Conservation (phyloP, 108 stramenopile genomes). For the Cyclostephanos invisitatus region DNA sequence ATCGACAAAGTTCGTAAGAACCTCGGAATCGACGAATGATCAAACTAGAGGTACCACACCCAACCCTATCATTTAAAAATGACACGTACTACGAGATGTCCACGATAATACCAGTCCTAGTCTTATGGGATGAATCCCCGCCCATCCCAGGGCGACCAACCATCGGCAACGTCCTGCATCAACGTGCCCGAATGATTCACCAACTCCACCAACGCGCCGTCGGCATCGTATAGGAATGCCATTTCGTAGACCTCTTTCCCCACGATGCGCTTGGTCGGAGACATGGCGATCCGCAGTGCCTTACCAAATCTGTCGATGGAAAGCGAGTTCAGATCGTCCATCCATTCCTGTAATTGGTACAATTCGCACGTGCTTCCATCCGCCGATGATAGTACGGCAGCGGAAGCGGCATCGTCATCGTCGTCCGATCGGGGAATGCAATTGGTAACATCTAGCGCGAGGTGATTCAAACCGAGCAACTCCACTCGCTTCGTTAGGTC, state of each 20-base stretch:
- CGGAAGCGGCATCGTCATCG: constrained; percentile 10
- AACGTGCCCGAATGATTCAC: constrained; percentile 61
- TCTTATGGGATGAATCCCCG: constrained; percentile 25
- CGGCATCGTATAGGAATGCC: constrained; percentile 87
- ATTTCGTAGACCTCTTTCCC: constrained; percentile 76
- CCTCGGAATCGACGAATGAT: constrained; percentile 36
- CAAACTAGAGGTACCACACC: background rate
- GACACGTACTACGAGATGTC: no score
- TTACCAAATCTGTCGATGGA: constrained; percentile 69
- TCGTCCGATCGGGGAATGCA: constrained; percentile 15
- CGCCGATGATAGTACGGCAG: background rate
- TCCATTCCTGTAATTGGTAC: constrained; percentile 57
- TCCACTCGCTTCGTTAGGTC: constrained; percentile 68
- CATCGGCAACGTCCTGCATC: constrained; percentile 47
- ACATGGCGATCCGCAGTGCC: constrained; percentile 67
- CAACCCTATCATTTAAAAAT: no score
- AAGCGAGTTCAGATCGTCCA: constrained; percentile 62
- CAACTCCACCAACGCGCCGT: constrained; percentile 81
- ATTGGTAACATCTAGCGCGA: constrained; percentile 75
- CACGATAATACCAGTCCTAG: background rate
- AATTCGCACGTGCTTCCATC: constrained; percentile 20
- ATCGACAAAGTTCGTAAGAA: constrained; percentile 39
- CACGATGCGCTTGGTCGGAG: constrained; percentile 68
- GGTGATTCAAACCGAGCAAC: constrained; percentile 80
- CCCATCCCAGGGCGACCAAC: constrained; percentile 55